Percentiles rank a stretch among this genome's conserved stretches.
Evolutionary conservation across 2,329 filamentous ascomycete genomes (phyloP).

Genomic region (Ambrosiella beaveri): DNA sequence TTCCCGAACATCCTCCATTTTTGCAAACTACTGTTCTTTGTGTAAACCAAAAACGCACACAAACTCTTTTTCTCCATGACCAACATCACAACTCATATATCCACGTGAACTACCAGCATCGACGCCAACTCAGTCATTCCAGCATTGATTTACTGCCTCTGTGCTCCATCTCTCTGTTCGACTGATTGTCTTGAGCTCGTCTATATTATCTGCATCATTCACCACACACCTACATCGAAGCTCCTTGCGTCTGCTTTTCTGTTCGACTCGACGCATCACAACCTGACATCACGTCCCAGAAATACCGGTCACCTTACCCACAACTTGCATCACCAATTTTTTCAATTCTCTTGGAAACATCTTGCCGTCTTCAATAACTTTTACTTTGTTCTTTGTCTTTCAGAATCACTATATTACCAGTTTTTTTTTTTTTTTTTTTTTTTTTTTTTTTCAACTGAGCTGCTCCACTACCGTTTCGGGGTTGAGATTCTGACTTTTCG

Average conservation of each 20-base stretch:
- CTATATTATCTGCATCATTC: not conserved
- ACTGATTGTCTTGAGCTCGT: not conserved
- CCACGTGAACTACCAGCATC: not conserved
- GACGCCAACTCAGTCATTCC: not conserved
- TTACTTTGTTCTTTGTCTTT: not conserved
- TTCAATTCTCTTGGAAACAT: not conserved
- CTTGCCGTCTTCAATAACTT: not conserved
- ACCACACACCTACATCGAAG: not conserved
- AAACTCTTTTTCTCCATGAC: not conserved
- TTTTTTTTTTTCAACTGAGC: too few relatives aligned
- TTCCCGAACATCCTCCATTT: not conserved
- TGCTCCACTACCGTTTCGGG: not conserved
- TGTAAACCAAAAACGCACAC: not conserved
- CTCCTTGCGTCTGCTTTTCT: not conserved
- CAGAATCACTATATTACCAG: not conserved
- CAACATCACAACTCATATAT: not conserved
- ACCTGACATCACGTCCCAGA: not conserved
- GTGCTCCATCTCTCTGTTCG: not conserved
- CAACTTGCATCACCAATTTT: not conserved
- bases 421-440: not conserved
- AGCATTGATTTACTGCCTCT: not conserved
- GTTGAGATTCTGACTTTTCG: not conserved
- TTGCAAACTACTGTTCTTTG: not conserved
- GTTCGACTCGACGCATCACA: not conserved
- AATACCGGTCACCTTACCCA: not conserved